Percentiles rank a stretch among this genome's conserved stretches.
Conservation (phyloP, 179 eudicot species). For the Sideroxylon spinosum region DNA sequence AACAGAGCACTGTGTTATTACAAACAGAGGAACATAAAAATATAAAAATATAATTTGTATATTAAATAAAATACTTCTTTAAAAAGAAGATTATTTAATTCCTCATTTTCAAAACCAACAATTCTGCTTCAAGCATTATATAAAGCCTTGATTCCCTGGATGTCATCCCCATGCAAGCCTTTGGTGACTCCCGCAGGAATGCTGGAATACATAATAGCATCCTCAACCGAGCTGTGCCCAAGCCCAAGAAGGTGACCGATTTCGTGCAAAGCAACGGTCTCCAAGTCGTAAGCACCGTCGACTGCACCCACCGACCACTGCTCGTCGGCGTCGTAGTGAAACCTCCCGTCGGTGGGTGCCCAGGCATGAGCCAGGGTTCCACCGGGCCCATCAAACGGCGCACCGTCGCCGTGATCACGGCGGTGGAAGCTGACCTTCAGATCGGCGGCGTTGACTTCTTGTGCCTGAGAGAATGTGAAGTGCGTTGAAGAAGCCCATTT, state of each 20-base stretch:
- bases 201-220: conserved; percentile 17
- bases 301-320: not conserved
- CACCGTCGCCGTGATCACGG: conserved; percentile 2
- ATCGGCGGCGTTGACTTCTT: not conserved
- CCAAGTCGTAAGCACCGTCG: not conserved
- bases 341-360: not conserved
- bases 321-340: conserved; percentile 17
- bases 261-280: conserved; percentile 14
- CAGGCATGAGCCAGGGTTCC: conserved; percentile 9
- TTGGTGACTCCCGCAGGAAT: not conserved
- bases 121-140: not conserved
- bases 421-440: conserved; percentile 1
- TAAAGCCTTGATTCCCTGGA: conserved; percentile 10
- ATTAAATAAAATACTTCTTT: no score
- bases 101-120: not conserved
- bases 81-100: not conserved
- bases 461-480: conserved; percentile 25
- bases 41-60: no score
- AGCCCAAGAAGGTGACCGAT: conserved; percentile 13
- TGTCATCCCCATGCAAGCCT: conserved; percentile 13
- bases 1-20: no score
- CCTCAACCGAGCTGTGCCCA: not conserved
- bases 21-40: no score
- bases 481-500: conserved; percentile 26
- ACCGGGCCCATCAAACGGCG: not conserved